Percentiles rank a stretch among this genome's conserved stretches.
These are phyloP conservation scores for Chalciporus chontae DNA, from an alignment of 768 basidiomycete genomes.

Conservation along the genomic window DNA sequence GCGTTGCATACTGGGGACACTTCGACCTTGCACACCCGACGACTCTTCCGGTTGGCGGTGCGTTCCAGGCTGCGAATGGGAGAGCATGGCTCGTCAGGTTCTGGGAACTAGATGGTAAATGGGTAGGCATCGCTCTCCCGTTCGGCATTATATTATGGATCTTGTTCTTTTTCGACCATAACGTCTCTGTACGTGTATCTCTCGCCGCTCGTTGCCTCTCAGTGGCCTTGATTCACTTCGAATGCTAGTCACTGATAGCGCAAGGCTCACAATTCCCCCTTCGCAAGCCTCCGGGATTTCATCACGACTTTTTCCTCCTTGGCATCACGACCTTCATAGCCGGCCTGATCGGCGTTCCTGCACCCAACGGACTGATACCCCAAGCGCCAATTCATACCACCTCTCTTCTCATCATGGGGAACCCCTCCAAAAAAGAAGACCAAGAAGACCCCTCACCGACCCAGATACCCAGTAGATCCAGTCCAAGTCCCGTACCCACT, in stretches of 20 bases:
- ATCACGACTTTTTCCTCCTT: conserved; percentile 87
- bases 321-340: conserved; percentile 89
- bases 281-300: conserved; percentile 85
- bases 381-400: conserved; percentile 93
- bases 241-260: conserved; percentile 77
- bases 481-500: background rate
- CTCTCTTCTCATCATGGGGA: conserved; percentile 70
- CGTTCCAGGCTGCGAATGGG: conserved; percentile 69
- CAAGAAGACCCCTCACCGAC: conserved; percentile 16
- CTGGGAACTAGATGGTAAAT: conserved; percentile 85
- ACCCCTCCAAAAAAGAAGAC: conserved; percentile 35
- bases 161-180: conserved; percentile 94
- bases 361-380: conserved; percentile 81
- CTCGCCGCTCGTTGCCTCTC: background rate
- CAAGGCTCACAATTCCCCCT: conserved; percentile 88
- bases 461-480: background rate
- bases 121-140: conserved; percentile 85
- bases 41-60: conserved; percentile 65
- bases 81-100: conserved; percentile 84
- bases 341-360: conserved; percentile 80
- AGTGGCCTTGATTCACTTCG: background rate
- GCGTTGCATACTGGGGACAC: conserved; percentile 82
- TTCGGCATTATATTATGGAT: conserved; percentile 89
- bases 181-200: conserved; percentile 66
- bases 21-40: conserved; percentile 58